Evolutionary conservation across 768 basidiomycete genomes (phyloP).

Genomic region (Phlebiopsis gigantea): DNA sequence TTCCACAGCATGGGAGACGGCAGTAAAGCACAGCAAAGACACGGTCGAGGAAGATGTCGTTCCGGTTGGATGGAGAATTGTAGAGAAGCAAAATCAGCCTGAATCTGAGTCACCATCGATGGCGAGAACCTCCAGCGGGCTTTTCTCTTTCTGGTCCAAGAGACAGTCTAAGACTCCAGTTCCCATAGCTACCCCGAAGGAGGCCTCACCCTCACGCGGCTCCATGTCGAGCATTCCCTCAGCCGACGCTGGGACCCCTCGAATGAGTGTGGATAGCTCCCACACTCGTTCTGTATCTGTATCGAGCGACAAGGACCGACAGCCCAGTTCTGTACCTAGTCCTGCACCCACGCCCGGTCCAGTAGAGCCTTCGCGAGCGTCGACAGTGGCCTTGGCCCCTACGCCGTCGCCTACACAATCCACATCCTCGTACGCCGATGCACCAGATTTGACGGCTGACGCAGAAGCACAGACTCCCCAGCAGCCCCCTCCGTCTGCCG

Average conservation of each 20-base stretch:
- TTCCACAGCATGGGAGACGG: slow-evolving; percentile 69
- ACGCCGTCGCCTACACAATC: not conserved
- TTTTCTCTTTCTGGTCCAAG: slow-evolving; percentile 74
- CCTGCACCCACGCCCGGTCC: not conserved
- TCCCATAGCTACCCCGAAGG: not conserved
- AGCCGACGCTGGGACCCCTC: not conserved
- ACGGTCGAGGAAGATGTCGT: slow-evolving; percentile 47
- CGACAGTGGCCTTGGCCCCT: slow-evolving; percentile 9
- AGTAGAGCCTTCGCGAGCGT: not conserved
- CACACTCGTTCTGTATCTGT: slow-evolving; percentile 6
- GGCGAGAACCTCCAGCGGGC: slow-evolving; percentile 43
- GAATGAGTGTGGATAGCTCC: slow-evolving; percentile 18
- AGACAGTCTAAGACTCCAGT: slow-evolving; percentile 23
- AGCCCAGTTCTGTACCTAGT: not conserved
- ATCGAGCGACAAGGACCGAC: slow-evolving; percentile 3
- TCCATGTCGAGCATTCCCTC: not conserved
- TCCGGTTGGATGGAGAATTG: slow-evolving; percentile 69
- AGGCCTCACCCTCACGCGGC: not conserved
- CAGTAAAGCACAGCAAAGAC: slow-evolving; percentile 51
- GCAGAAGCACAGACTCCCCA: slow-evolving; percentile 12
- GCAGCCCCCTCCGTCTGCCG: slow-evolving; percentile 47
- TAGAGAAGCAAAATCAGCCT: slow-evolving; percentile 49
- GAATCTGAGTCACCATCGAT: slow-evolving; percentile 39
- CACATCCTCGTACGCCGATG: slow-evolving; percentile 15
- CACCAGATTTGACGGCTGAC: slow-evolving; percentile 18